phyloP scores from a whole-genome alignment of 2,329 filamentous ascomycete species.

The Fusarium pseudonygamai region DNA sequence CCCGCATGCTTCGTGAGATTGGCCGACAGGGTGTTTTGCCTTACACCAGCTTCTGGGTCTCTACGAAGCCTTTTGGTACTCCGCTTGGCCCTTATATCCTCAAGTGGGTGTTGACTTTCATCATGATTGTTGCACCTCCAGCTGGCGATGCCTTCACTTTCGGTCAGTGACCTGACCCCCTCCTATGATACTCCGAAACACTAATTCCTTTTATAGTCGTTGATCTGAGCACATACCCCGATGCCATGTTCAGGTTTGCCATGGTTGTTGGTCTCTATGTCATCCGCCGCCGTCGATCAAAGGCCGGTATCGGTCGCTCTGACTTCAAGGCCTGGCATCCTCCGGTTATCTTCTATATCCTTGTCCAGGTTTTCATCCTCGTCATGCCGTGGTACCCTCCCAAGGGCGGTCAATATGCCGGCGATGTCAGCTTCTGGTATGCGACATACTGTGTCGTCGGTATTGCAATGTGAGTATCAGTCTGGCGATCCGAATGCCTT shows the following conservation, averaged over 20 bases:
- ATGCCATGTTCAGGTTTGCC: constrained; percentile 64
- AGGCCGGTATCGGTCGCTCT: constrained; percentile 56
- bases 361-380: constrained; percentile 69
- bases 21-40: constrained; percentile 70
- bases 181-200: no score
- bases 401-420: constrained; percentile 63
- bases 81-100: constrained; percentile 67
- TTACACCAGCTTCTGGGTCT: constrained; percentile 69
- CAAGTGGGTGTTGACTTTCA: constrained; percentile 65
- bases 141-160: constrained; percentile 73
- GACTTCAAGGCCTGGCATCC: constrained; percentile 69
- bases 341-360: constrained; percentile 66
- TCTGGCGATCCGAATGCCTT: no score
- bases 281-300: constrained; percentile 63
- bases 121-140: constrained; percentile 69
- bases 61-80: constrained; percentile 70
- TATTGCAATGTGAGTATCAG: constrained; percentile 69
- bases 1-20: constrained; percentile 67
- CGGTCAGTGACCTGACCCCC: no score
- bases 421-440: constrained; percentile 79
- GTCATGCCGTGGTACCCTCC: constrained; percentile 80
- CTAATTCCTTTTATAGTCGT: no score
- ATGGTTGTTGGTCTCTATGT: constrained; percentile 67
- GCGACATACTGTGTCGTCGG: constrained; percentile 74
- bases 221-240: constrained; percentile 67